phyloP scores from a whole-genome alignment of 768 basidiomycete species.

The Podaxis carcinomalis region DNA sequence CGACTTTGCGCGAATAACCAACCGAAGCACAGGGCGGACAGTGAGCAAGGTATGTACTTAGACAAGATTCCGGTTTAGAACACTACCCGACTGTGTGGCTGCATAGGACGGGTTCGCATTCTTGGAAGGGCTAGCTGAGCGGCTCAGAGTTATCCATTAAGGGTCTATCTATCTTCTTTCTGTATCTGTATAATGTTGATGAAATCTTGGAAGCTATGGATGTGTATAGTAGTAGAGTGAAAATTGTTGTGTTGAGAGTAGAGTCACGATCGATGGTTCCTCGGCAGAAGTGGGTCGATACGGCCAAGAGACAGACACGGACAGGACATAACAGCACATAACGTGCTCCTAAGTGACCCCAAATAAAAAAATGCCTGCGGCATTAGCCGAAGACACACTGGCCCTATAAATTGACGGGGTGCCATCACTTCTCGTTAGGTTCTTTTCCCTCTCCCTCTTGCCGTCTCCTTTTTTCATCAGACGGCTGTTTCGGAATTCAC shows the following conservation, averaged over 20 bases:
- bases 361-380: constrained; percentile 11
- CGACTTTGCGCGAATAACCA: constrained; percentile 68
- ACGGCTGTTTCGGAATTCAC: constrained; percentile 8
- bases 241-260: not conserved
- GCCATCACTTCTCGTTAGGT: constrained; percentile 6
- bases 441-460: constrained; percentile 11
- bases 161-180: not conserved
- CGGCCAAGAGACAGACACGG: too few relatives aligned
- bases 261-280: not conserved
- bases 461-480: constrained; percentile 11
- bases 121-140: constrained; percentile 53
- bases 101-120: constrained; percentile 63
- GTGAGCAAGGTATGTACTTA: constrained; percentile 55
- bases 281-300: too few relatives aligned
- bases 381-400: constrained; percentile 13
- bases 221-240: not conserved
- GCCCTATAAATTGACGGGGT: constrained; percentile 24
- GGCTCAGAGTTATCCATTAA: constrained; percentile 42
- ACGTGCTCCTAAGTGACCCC: not conserved
- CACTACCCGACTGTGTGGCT: constrained; percentile 1
- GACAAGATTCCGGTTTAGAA: not conserved
- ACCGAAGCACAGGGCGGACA: constrained; percentile 63
- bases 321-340: not conserved
- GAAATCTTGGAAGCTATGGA: not conserved
- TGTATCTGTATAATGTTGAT: constrained; percentile 3